phyloP scores from a whole-genome alignment of 352 stramenopile genomes.

The Pythium pyrilobum region DNA sequence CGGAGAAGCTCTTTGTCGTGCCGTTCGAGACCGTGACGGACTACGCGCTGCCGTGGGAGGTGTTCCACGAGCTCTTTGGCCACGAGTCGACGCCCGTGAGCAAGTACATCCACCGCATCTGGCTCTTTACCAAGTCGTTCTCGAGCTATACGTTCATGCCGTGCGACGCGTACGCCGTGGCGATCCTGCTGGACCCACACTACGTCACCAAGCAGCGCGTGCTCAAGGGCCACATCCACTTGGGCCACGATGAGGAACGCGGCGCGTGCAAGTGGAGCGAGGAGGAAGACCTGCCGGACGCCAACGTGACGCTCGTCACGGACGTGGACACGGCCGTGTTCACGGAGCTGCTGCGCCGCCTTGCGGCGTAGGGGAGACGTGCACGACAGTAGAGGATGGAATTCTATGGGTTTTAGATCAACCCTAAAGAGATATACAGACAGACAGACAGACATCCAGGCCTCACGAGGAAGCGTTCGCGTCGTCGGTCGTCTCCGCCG shows the following conservation, averaged over 20 bases:
- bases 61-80: conserved; percentile 65
- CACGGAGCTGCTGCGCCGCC: conserved; percentile 43
- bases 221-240: conserved; percentile 48
- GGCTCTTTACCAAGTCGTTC: conserved; percentile 50
- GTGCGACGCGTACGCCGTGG: conserved; percentile 72
- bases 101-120: conserved; percentile 57
- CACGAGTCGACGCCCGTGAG: conserved; percentile 28
- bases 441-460: too few species aligned
- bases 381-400: neutral
- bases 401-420: too few species aligned
- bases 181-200: conserved; percentile 46
- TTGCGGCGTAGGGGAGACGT: conserved; percentile 19
- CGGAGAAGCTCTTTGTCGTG: conserved; percentile 58
- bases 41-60: conserved; percentile 47
- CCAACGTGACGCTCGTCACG: conserved; percentile 67
- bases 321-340: conserved; percentile 59
- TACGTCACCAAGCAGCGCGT: conserved; percentile 41
- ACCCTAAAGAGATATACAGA: too few species aligned
- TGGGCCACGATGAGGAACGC: conserved; percentile 48
- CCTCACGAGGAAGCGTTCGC: neutral
- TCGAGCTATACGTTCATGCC: conserved; percentile 46
- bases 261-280: conserved; percentile 47
- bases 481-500: too few species aligned
- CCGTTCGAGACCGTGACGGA: conserved; percentile 68
- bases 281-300: conserved; percentile 21